These are phyloP conservation scores for Kodamaea kakaduensis DNA, from an alignment of 805 yeast genomes.

Conservation along the genomic window DNA sequence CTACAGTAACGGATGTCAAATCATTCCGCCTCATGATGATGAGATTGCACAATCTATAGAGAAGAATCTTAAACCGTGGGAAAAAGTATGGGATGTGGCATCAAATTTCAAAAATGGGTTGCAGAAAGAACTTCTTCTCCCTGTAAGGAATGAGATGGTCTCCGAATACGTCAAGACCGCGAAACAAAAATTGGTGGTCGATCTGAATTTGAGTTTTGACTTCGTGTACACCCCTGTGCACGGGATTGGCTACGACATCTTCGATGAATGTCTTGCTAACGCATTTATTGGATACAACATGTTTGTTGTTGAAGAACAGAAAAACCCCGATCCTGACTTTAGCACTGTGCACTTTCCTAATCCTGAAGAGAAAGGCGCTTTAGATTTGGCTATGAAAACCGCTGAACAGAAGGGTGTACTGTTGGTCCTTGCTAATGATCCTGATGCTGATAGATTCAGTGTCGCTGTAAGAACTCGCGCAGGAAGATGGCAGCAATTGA, in stretches of 20 bases:
- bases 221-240: slow-evolving; percentile 93
- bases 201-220: slow-evolving; percentile 27
- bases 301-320: slow-evolving; percentile 58
- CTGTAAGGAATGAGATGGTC: slow-evolving; percentile 42
- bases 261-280: slow-evolving; percentile 35
- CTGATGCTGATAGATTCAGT: slow-evolving; percentile 94
- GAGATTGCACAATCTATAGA: slow-evolving; percentile 66
- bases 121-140: slow-evolving; percentile 26
- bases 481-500: slow-evolving; percentile 67
- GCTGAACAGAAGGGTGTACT: slow-evolving; percentile 52
- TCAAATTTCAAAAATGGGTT: slow-evolving; percentile 30
- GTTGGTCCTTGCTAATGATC: slow-evolving; percentile 85
- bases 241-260: slow-evolving; percentile 80
- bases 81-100: slow-evolving; percentile 44
- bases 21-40: slow-evolving; percentile 84
- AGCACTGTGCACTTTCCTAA: slow-evolving; percentile 88
- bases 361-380: slow-evolving; percentile 93
- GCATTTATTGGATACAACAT: slow-evolving; percentile 33
- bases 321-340: slow-evolving; percentile 76
- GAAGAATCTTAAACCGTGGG: slow-evolving; percentile 58
- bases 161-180: slow-evolving; percentile 35
- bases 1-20: slow-evolving; percentile 92
- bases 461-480: slow-evolving; percentile 54
- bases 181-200: slow-evolving; percentile 28
- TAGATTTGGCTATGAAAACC: slow-evolving; percentile 59